Evolutionary conservation across 352 stramenopile species (phyloP).

Genomic region (Pythium utonaiense): DNA sequence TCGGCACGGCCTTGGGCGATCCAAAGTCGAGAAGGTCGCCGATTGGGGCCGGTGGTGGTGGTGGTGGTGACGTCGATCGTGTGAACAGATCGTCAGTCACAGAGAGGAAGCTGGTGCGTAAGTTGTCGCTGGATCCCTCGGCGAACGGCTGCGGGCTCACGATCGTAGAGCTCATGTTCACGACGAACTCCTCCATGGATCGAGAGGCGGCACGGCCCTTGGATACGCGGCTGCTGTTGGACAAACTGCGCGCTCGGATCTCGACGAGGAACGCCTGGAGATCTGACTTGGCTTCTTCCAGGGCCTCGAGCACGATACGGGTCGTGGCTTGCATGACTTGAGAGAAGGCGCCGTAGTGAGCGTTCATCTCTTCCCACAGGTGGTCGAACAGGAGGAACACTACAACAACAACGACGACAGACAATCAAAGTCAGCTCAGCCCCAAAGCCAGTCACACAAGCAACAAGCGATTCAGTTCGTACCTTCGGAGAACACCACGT

Average conservation of each 20-base stretch:
- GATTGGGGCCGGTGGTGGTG: neutral
- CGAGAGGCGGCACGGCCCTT: slow-evolving; percentile 51
- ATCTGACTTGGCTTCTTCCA: slow-evolving; percentile 74
- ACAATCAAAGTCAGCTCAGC: no score
- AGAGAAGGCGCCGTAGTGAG: slow-evolving; percentile 83
- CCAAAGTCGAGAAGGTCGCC: slow-evolving; percentile 13
- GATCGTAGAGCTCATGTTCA: slow-evolving; percentile 56
- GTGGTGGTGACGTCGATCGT: slow-evolving; percentile 1
- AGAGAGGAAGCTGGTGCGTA: slow-evolving; percentile 23
- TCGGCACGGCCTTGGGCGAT: neutral
- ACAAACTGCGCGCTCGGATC: slow-evolving; percentile 55
- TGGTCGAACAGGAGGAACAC: slow-evolving; percentile 85
- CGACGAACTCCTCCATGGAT: slow-evolving; percentile 66
- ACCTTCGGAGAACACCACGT: slow-evolving; percentile 61
- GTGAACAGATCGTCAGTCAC: slow-evolving; percentile 15
- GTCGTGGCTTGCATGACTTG: slow-evolving; percentile 77
- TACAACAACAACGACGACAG: slow-evolving; percentile 14
- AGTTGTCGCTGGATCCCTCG: neutral
- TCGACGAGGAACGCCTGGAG: slow-evolving; percentile 52
- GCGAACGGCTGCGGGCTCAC: slow-evolving; percentile 5
- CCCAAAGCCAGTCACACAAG: no score
- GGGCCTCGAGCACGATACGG: slow-evolving; percentile 55
- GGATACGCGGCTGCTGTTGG: slow-evolving; percentile 18
- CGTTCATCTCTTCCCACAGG: slow-evolving; percentile 83
- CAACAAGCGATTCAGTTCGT: neutral